Evolutionary conservation across 495 filamentous ascomycete genomes (phyloP).

Genomic region (Hypomontagnella submonticulosa): DNA sequence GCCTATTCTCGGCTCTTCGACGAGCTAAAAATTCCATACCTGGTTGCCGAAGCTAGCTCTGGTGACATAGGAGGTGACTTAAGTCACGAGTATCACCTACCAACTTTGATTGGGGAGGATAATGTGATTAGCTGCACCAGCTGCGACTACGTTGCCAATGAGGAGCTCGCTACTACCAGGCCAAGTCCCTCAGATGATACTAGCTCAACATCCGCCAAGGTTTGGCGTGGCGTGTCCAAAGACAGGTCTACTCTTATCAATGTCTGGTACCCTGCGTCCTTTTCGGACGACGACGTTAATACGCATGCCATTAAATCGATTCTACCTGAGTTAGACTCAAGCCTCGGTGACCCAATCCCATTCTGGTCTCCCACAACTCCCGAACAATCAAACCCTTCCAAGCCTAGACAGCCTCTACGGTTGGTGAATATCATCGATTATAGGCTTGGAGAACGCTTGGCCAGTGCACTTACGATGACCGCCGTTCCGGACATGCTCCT

Average conservation of each 20-base stretch:
- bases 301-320: conserved; percentile 74
- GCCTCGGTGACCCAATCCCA: conserved; percentile 68
- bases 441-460: conserved; percentile 50
- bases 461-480: conserved; percentile 22
- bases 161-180: conserved; percentile 73
- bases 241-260: conserved; percentile 73
- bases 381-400: conserved; percentile 8
- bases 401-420: conserved; percentile 21
- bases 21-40: conserved; percentile 83
- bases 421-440: conserved; percentile 67
- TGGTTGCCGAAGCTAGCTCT: conserved; percentile 89
- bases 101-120: conserved; percentile 86
- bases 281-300: conserved; percentile 67
- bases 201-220: conserved; percentile 27
- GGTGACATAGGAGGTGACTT: conserved; percentile 94
- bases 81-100: conserved; percentile 94
- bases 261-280: conserved; percentile 68
- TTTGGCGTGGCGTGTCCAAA: conserved; percentile 76
- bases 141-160: conserved; percentile 85
- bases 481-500: conserved; percentile 29
- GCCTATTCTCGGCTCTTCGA: conserved; percentile 81
- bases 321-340: conserved; percentile 78
- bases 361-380: conserved; percentile 60
- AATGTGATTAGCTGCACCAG: conserved; percentile 76
- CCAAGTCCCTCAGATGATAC: conserved; percentile 5